Evolutionary conservation across 169 alveolate genomes (phyloP).

Genomic region (Plasmodium reichenowi): DNA sequence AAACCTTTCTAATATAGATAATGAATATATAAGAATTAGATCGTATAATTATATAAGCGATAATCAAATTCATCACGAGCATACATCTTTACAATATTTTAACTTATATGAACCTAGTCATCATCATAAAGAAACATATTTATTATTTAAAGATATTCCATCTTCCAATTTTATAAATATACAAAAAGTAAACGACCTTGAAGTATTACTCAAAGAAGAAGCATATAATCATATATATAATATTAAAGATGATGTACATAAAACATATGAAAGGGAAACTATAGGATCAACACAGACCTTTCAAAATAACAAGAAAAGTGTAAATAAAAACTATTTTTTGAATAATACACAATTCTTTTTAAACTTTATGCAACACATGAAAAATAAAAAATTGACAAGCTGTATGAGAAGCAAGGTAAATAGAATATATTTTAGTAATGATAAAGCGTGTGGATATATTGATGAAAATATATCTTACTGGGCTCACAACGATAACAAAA

Average conservation of each 20-base stretch:
- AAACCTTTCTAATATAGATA: slow-evolving; percentile 1
- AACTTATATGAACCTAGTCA: slow-evolving; percentile 67
- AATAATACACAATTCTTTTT: not conserved
- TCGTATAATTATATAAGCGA: slow-evolving; percentile 16
- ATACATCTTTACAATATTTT: slow-evolving; percentile 20
- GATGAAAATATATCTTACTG: slow-evolving; percentile 70
- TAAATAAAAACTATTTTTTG: not conserved
- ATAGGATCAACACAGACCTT: not conserved
- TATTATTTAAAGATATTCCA: not conserved
- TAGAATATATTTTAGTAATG: slow-evolving; percentile 35
- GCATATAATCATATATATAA: not conserved
- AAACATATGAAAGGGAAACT: not conserved
- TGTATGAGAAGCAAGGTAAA: slow-evolving; percentile 39
- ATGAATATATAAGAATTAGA: slow-evolving; percentile 14
- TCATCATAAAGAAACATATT: slow-evolving; percentile 11
- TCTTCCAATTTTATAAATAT: slow-evolving; percentile 1
- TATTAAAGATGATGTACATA: not conserved
- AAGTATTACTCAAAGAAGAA: slow-evolving; percentile 3
- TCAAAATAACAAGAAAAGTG: not conserved
- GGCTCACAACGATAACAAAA: slow-evolving; percentile 40
- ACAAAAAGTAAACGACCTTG: slow-evolving; percentile 14
- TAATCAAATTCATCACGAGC: not conserved
- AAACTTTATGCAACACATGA: slow-evolving; percentile 9
- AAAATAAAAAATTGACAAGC: slow-evolving; percentile 26
- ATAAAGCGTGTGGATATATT: slow-evolving; percentile 28